Conservation (phyloP, 345 rosid genomes). For the Isatis tinctoria region DNA sequence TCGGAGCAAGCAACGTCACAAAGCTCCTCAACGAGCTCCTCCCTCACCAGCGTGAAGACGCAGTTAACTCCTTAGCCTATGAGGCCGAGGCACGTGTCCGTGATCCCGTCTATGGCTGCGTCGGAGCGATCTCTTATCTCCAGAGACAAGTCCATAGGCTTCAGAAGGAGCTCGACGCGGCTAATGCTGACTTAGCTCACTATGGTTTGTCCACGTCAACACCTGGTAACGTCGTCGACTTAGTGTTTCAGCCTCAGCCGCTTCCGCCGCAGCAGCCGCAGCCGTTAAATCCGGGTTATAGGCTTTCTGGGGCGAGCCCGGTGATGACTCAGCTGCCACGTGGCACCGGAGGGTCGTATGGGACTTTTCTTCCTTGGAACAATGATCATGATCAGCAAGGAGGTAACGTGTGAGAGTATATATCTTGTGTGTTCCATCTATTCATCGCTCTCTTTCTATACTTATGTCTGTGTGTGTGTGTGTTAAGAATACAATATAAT, state of each 20-base stretch:
- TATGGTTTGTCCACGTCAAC: slow-evolving; percentile 46
- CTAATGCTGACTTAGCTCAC: slow-evolving; percentile 80
- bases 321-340: slow-evolving; percentile 33
- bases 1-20: slow-evolving; percentile 92
- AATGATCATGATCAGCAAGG: slow-evolving; percentile 53
- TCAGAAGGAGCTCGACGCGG: slow-evolving; percentile 85
- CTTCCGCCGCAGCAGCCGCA: slow-evolving; percentile 15
- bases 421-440: slow-evolving; percentile 1
- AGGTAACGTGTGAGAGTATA: slow-evolving; percentile 48
- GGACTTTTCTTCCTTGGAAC: slow-evolving; percentile 51
- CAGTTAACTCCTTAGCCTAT: slow-evolving; percentile 87
- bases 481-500: slow-evolving; percentile 12
- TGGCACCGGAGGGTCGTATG: slow-evolving; percentile 34
- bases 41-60: slow-evolving; percentile 94
- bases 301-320: slow-evolving; percentile 24
- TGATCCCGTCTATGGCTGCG: slow-evolving; percentile 91
- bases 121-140: slow-evolving; percentile 83
- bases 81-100: slow-evolving; percentile 95
- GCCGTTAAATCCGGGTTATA: slow-evolving; percentile 14
- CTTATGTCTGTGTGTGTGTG: neutral
- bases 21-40: slow-evolving; percentile 86
- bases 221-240: slow-evolving; percentile 22
- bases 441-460: neutral
- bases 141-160: slow-evolving; percentile 88
- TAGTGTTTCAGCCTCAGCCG: slow-evolving; percentile 31